Conservation (phyloP, 1,139 yeast genomes). For the Saccharomyces hybrid region DNA sequence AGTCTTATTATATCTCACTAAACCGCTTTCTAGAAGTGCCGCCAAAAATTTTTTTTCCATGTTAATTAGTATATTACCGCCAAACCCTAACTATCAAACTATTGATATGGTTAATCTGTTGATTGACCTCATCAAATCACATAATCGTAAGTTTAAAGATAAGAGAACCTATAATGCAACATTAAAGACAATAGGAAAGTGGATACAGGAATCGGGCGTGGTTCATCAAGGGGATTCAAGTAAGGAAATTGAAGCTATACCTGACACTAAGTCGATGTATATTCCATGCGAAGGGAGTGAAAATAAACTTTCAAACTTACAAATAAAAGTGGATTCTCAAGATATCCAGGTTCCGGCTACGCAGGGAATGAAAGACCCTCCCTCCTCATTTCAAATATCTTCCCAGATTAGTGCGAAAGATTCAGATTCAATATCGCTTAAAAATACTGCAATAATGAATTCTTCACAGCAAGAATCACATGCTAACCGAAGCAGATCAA, state of each 20-base stretch:
- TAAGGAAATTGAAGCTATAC: background rate
- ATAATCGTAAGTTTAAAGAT: background rate
- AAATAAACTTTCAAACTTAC: background rate
- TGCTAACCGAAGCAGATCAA: background rate
- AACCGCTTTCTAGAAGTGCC: background rate
- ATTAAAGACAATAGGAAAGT: background rate
- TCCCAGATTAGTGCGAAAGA: background rate
- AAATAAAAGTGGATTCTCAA: background rate
- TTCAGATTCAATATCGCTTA: background rate
- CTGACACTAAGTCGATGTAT: background rate
- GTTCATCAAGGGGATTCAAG: background rate
- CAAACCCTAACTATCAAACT: background rate
- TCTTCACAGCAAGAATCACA: background rate
- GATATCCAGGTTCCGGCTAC: constrained; percentile 13
- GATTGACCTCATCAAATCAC: background rate
- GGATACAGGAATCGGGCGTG: background rate
- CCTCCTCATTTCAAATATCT: background rate
- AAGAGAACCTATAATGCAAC: background rate
- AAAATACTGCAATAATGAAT: background rate
- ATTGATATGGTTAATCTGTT: background rate
- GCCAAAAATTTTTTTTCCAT: background rate
- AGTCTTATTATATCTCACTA: background rate
- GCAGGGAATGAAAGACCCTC: constrained; percentile 5
- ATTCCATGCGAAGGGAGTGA: background rate
- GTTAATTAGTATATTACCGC: background rate